A percentile compares a stretch with the other conserved stretches of the same genome.
phyloP scores from a whole-genome alignment of 1,284 basidiomycete species.

The Agroathelia rolfsii region DNA sequence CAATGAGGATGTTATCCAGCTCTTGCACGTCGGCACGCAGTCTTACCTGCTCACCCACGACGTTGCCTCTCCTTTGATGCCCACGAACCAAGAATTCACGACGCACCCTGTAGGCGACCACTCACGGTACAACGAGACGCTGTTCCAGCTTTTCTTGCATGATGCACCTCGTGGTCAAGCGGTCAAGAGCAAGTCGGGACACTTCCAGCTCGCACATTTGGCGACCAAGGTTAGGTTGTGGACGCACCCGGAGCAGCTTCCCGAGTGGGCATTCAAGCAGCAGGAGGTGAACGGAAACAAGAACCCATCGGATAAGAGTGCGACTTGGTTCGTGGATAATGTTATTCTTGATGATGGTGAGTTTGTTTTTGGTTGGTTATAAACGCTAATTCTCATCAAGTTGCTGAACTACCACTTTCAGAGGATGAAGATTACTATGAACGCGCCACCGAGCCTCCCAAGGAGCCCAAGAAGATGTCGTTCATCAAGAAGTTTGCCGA shows the following conservation, averaged over 20 bases:
- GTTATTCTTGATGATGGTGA: constrained; percentile 67
- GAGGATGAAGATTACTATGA: constrained; percentile 48
- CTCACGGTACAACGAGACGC: constrained; percentile 74
- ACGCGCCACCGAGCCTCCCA: constrained; percentile 43
- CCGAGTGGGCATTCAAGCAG: constrained; percentile 95
- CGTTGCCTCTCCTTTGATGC: constrained; percentile 93
- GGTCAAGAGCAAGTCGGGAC: constrained; percentile 86
- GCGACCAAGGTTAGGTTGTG: constrained; percentile 89
- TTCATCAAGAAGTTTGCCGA: constrained; percentile 96
- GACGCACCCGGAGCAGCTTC: constrained; percentile 80
- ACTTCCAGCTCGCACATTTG: constrained; percentile 85
- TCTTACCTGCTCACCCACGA: constrained; percentile 88
- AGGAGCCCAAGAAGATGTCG: constrained; percentile 71
- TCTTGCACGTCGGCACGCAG: constrained; percentile 83
- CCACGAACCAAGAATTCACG: constrained; percentile 98
- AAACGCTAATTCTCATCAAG: background rate
- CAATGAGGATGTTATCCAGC: constrained; percentile 82
- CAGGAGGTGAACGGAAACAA: constrained; percentile 99
- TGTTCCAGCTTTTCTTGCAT: constrained; percentile 69
- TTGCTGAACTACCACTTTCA: constrained; percentile 16
- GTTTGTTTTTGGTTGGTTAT: constrained; percentile 16
- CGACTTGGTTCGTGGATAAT: constrained; percentile 84
- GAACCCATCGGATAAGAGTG: constrained; percentile 74
- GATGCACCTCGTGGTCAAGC: constrained; percentile 70
- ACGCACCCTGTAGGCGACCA: constrained; percentile 72